Conservation (phyloP, 2,329 filamentous ascomycete species). For the Fusarium aywerte region DNA sequence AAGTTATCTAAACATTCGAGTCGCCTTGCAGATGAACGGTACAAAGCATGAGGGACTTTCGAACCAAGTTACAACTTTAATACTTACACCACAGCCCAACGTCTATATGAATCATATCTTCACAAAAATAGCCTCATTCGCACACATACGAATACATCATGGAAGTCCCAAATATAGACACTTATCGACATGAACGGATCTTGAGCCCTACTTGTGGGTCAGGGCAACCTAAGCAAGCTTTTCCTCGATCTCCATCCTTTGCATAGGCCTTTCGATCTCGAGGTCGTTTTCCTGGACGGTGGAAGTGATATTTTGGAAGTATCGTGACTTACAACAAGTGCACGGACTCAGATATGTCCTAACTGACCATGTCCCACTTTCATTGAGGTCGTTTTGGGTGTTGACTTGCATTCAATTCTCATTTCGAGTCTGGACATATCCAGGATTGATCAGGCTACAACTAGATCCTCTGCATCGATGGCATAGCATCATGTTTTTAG, state of each 20-base stretch:
- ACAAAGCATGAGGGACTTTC: neutral
- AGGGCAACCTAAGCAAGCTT: slow-evolving; percentile 8
- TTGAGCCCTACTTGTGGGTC: slow-evolving; percentile 13
- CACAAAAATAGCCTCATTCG: slow-evolving; percentile 5
- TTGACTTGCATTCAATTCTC: neutral
- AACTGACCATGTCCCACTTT: neutral
- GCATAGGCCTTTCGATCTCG: neutral
- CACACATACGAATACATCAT: neutral
- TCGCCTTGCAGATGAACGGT: neutral
- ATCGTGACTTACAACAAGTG: neutral
- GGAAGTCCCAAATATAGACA: neutral
- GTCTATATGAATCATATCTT: neutral
- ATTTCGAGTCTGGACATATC: neutral
- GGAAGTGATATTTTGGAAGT: neutral
- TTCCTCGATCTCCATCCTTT: neutral
- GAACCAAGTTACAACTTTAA: neutral
- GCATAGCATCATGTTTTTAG: neutral
- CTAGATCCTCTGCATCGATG: neutral
- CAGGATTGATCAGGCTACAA: no score
- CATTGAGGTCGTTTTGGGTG: neutral
- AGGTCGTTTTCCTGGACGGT: neutral
- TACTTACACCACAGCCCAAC: neutral
- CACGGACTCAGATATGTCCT: neutral
- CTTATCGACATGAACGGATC: neutral
- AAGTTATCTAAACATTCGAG: no score